Evolutionary conservation across 2,329 filamentous ascomycete species (phyloP), one percentile per base, ranked within the genome.

Genomic region (Colletotrichum theobromicola): DNA sequence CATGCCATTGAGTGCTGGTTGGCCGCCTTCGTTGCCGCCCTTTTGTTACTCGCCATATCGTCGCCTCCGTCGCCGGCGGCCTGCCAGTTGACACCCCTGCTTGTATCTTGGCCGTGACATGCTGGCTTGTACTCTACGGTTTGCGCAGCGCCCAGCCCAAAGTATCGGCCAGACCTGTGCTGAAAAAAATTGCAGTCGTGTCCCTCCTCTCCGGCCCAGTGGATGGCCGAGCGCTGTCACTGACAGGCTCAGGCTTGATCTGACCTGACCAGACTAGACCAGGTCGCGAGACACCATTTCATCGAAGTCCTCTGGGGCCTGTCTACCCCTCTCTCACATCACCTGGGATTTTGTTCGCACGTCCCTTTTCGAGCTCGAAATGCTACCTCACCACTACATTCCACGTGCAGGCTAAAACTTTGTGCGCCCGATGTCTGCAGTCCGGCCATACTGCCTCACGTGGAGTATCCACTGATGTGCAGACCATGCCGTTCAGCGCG

Each of bases 391-490:
- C 57, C 57, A 67, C 55, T 46, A 21, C 65, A 46, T 67, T 67
- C 67, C 72, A 75, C 75, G 67, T 72, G 67, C 63, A 67, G 67
- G 46, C 67, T 65, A 76, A 74, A 75, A 69, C 72, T 75, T 75
- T 76, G 73, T 75, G 42, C 72, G 67, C 67, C 68, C 72, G 57
- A 64, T 37, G 50, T 72, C 63, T 76, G 63, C 67, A 76, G 58
- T 63, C 62, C 34, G 64, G 63, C 63, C 63, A 71, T 66, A 63
- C 72, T 67, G 62, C 71, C 37, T 76, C 74, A 76, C 74, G 74
- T 76, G 74, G 74, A 72, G 67, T 72, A 61, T 30, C 74, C 74
- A 72, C 72, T 75, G 72, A 76, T 76, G 67, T 75, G 72, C 66
- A 72, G 72, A 65, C 67, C 74, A 68, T 53, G 74, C 63, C 67